Conservation (phyloP, 148 eudicot genomes). For the Silene latifolia region DNA sequence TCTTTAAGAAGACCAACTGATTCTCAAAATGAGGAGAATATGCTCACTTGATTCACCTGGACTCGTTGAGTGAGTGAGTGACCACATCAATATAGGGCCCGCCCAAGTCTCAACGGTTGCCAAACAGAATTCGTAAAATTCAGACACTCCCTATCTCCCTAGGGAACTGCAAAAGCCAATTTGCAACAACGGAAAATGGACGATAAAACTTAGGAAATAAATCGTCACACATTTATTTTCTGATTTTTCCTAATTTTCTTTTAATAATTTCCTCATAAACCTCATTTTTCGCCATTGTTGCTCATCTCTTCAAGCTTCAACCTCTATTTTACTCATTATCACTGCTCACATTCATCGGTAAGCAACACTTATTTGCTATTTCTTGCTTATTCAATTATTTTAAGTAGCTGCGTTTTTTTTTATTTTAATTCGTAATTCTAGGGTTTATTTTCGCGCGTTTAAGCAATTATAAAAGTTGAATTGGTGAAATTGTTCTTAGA, state of each 20-base stretch:
- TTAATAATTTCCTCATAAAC: constrained; percentile 6
- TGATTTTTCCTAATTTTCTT: no score
- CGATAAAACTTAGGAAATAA: not conserved
- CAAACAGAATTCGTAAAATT: no score
- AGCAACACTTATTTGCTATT: not conserved
- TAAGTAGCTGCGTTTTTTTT: not conserved
- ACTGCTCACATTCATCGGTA: constrained; percentile 24
- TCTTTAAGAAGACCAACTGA: no score
- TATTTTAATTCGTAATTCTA: not conserved
- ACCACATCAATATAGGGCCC: no score
- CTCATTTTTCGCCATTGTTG: constrained; percentile 40
- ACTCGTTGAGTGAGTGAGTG: no score
- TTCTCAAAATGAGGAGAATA: no score
- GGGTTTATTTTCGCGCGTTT: constrained; percentile 16
- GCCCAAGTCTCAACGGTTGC: no score
- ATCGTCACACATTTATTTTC: not conserved
- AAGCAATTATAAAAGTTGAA: not conserved
- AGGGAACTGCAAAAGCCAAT: constrained; percentile 16
- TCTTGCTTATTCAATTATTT: not conserved
- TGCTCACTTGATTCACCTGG: no score
- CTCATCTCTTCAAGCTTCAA: constrained; percentile 14
- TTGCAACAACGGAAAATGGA: not conserved
- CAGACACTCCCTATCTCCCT: not conserved
- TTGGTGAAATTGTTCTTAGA: constrained; percentile 11
- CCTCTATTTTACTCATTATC: constrained; percentile 8